phyloP scores from a whole-genome alignment of 441 rosid genomes.

The Euphorbia schlechtendalii region DNA sequence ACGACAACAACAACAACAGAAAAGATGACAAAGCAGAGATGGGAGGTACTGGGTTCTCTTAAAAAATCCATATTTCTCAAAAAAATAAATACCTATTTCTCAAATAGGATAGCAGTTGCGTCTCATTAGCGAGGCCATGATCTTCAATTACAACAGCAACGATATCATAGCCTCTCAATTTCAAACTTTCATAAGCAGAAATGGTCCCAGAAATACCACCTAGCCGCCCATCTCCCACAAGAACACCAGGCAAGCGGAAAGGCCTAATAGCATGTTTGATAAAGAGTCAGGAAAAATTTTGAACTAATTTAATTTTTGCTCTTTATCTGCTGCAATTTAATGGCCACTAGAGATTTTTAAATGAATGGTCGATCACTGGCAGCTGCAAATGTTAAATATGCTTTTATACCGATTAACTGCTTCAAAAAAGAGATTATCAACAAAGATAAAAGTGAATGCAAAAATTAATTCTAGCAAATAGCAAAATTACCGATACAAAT shows the following conservation, averaged over 20 bases:
- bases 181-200: slow-evolving; percentile 86
- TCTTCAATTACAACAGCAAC: slow-evolving; percentile 74
- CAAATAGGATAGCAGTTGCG: slow-evolving; percentile 60
- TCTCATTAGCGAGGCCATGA: slow-evolving; percentile 79
- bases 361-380: too few species aligned
- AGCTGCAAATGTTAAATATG: neutral
- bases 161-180: slow-evolving; percentile 69
- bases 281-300: slow-evolving; percentile 12
- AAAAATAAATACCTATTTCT: slow-evolving; percentile 61
- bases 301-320: neutral
- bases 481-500: slow-evolving; percentile 56
- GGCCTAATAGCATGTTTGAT: slow-evolving; percentile 41
- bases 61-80: too few species aligned
- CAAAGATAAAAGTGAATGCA: neutral
- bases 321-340: neutral
- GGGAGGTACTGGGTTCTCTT: too few species aligned
- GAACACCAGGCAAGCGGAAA: slow-evolving; percentile 76
- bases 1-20: too few species aligned
- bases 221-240: slow-evolving; percentile 86
- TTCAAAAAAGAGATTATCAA: neutral
- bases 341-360: neutral
- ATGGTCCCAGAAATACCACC: slow-evolving; percentile 94
- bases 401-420: neutral
- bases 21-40: too few species aligned
- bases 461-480: neutral